Evolutionary conservation across 1,139 yeast genomes (phyloP).

Genomic region (Debaryomyces sp.): DNA sequence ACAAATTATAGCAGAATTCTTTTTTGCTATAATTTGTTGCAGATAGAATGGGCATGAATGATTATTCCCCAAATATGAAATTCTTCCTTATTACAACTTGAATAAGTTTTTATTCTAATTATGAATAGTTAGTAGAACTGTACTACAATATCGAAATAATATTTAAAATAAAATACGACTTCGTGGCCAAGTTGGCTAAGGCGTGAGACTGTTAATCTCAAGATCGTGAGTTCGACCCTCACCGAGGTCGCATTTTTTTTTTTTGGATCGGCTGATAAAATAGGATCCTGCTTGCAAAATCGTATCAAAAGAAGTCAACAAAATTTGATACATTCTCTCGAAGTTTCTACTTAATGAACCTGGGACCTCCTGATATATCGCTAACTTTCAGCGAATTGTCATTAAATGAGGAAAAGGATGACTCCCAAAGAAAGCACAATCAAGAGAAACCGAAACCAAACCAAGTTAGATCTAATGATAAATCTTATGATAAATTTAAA

Average conservation of each 20-base stretch:
- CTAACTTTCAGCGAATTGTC: not conserved
- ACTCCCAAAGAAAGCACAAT: not conserved
- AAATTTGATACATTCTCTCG: not conserved
- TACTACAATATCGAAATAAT: not conserved
- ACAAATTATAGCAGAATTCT: no score
- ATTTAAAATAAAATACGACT: constrained; percentile 20
- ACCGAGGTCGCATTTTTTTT: constrained; percentile 27
- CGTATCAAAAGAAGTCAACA: not conserved
- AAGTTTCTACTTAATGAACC: not conserved
- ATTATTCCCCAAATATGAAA: no score
- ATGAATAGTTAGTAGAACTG: no score
- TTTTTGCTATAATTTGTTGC: no score
- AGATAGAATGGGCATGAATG: no score
- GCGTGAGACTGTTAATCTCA: constrained; percentile 48
- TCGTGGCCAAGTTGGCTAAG: constrained; percentile 49
- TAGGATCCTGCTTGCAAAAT: not conserved
- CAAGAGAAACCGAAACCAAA: not conserved
- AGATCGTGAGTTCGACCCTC: constrained; percentile 47
- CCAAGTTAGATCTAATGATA: not conserved
- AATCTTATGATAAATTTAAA: no score
- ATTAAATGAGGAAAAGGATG: not conserved
- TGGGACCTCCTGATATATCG: not conserved
- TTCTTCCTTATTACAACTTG: no score
- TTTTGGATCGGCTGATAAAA: not conserved
- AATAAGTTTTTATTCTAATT: no score